phyloP scores from a whole-genome alignment of 2,329 filamentous ascomycete species.

The Pestalotiopsis sp. region DNA sequence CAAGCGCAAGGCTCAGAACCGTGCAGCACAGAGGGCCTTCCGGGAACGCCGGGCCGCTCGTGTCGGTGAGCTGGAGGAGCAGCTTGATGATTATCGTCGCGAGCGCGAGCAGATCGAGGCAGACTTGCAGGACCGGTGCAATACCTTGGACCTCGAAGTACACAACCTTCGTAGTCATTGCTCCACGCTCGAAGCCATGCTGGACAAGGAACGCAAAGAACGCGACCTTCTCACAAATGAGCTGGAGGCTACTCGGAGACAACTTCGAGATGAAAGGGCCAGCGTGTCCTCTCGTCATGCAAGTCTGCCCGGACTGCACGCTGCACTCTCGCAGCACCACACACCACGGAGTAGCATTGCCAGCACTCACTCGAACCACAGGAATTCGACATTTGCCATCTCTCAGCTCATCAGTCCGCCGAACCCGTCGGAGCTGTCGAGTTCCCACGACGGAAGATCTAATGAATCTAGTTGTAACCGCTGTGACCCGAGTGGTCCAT shows the following conservation, averaged over 20 bases:
- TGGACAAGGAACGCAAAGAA: slow-evolving; percentile 59
- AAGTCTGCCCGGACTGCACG: slow-evolving; percentile 26
- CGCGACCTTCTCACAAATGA: slow-evolving; percentile 37
- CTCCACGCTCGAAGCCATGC: slow-evolving; percentile 63
- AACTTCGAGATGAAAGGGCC: slow-evolving; percentile 26
- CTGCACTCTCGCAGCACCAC: slow-evolving; percentile 25
- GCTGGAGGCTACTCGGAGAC: slow-evolving; percentile 28
- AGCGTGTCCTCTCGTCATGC: slow-evolving; percentile 27
- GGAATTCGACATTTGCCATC: slow-evolving; percentile 52
- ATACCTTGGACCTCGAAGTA: slow-evolving; percentile 64
- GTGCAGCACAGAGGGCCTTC: slow-evolving; percentile 88
- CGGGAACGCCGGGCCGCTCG: slow-evolving; percentile 83
- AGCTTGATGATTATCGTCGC: slow-evolving; percentile 63
- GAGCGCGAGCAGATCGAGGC: slow-evolving; percentile 59
- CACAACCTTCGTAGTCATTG: slow-evolving; percentile 67
- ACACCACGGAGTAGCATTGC: slow-evolving; percentile 29
- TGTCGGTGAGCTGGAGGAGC: slow-evolving; percentile 74
- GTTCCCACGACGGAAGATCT: slow-evolving; percentile 29
- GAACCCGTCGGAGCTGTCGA: slow-evolving; percentile 33
- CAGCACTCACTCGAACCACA: slow-evolving; percentile 26
- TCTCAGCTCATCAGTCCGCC: slow-evolving; percentile 60
- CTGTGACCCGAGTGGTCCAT: slow-evolving; percentile 55
- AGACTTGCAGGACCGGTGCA: slow-evolving; percentile 60
- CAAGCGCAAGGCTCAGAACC: slow-evolving; percentile 92
- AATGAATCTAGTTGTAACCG: slow-evolving; percentile 52